Conservation (phyloP, 345 rosid species). For the Populus euphratica region DNA sequence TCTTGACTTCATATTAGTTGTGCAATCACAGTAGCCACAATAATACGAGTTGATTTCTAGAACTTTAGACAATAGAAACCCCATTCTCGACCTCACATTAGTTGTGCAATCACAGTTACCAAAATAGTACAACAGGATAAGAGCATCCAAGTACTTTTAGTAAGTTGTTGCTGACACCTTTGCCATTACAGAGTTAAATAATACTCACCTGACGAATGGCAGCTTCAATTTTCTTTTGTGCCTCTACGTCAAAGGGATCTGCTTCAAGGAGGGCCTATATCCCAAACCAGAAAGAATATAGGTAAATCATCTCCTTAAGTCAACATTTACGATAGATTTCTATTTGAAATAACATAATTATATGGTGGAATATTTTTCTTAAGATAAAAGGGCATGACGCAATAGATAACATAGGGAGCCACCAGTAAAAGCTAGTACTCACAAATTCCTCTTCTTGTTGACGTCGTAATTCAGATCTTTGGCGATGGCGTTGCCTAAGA, state of each 20-base stretch:
- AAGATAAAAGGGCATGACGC: neutral
- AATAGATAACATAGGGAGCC: neutral
- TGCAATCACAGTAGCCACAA: neutral
- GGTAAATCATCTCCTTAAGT: slow-evolving; percentile 5
- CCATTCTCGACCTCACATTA: neutral
- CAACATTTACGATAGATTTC: neutral
- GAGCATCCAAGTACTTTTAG: neutral
- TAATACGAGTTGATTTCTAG: too few relatives aligned
- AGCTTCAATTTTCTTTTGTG: slow-evolving; percentile 96
- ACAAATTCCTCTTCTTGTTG: slow-evolving; percentile 80
- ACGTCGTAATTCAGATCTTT: slow-evolving; percentile 61
- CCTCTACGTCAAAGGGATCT: slow-evolving; percentile 96
- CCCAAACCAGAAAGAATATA: slow-evolving; percentile 1
- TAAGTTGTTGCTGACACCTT: neutral
- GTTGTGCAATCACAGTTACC: neutral
- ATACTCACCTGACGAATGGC: slow-evolving; percentile 82
- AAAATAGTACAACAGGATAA: neutral
- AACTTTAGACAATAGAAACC: neutral
- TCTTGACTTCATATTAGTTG: neutral
- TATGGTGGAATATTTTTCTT: neutral
- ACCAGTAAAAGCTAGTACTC: slow-evolving; percentile 31
- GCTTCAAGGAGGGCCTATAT: slow-evolving; percentile 81
- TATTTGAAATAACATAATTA: neutral
- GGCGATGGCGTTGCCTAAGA: slow-evolving; percentile 62
- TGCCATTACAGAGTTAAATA: neutral